Base-by-base conservation (phyloP, 805 yeast species). In the Hanseniaspora hatyaiensis region DNA sequence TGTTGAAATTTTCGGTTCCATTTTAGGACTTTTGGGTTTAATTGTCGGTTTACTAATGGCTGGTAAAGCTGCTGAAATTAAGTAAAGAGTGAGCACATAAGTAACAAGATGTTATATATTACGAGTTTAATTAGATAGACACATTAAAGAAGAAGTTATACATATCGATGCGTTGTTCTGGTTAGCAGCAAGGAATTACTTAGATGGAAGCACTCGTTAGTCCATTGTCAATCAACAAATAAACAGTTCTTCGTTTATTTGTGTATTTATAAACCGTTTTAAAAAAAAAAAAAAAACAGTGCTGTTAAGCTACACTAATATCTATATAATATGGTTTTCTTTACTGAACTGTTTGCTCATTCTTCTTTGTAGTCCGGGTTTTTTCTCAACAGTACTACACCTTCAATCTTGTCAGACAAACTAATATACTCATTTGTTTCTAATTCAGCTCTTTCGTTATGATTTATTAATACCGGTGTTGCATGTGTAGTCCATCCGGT, bases 401-500 rank as follows among this genome's bases (percentile, higher is more conserved):
- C 98, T 63, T 92, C 99, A 54, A 92, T 71, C 37, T 88, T 75
- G 50, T 78, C 74, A 9, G 92, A 75, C 56, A 86, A 72, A 52
- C 94, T 78, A 52, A 84, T 72, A 67, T 88, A 92, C 66, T 92
- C 96, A 56, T 83, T 87, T 49, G 65, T 69, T 62, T 94, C 99
- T 55, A 92, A 70, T 65, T 92, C 99, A 0, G 98, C 99, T 53
- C 96, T 74, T 65, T 92, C 99, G 37, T 97, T 97, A 56, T 80
- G 79, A 34, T 92, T 88, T 49, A 92, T 71, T 56, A 92, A 70
- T 18, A 92, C 99, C 0, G 99, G 99, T 0, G 99, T 92, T 4
- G 92, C 83, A 60, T 92, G 98, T 1, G 99, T 92, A 18, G 92
- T 97, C 98, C 98, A 92, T 31, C 99, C 99, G 3, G 99, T 92